Percentiles rank a stretch among this genome's conserved stretches.
Conservation (phyloP, 129 eudicot species). For the Chrysanthemum lavandulifolium region DNA sequence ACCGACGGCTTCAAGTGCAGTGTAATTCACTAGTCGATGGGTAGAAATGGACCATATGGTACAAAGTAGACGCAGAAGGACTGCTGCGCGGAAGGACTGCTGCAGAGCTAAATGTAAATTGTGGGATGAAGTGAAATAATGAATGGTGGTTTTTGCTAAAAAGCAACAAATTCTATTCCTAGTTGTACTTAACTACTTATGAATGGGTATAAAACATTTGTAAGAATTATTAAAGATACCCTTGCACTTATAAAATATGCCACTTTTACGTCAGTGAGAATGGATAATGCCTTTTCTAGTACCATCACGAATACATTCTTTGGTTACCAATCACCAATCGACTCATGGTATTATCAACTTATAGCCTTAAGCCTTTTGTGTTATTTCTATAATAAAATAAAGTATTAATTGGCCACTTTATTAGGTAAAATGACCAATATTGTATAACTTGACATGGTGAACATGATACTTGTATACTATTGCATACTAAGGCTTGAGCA, state of each 20-base stretch:
- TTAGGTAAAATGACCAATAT: too few relatives aligned
- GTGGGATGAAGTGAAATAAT: constrained; percentile 4
- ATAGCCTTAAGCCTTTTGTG: too few relatives aligned
- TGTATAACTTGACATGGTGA: too few relatives aligned
- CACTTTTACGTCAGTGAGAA: constrained; percentile 28
- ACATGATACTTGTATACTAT: too few relatives aligned
- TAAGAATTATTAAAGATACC: constrained; percentile 28
- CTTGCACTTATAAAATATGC: constrained; percentile 33
- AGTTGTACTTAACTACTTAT: background rate
- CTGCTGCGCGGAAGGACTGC: background rate
- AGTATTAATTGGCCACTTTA: too few relatives aligned
- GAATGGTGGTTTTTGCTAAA: constrained; percentile 1
- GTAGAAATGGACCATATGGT: too few relatives aligned
- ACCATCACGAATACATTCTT: constrained; percentile 26
- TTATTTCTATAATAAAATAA: too few relatives aligned
- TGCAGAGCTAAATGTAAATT: background rate
- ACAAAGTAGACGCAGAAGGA: background rate
- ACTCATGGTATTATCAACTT: too few relatives aligned
- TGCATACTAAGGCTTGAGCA: too few relatives aligned
- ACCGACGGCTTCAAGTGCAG: background rate
- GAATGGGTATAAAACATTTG: constrained; percentile 27
- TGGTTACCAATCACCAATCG: constrained; percentile 1
- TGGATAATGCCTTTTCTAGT: constrained; percentile 25
- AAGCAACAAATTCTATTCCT: constrained; percentile 14
- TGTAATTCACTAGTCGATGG: background rate